A percentile compares a stretch with the other conserved stretches of the same genome.
These are phyloP conservation scores for Tritrichomonas musculus DNA, from an alignment of 208 protist genomes.

Conservation along the genomic window DNA sequence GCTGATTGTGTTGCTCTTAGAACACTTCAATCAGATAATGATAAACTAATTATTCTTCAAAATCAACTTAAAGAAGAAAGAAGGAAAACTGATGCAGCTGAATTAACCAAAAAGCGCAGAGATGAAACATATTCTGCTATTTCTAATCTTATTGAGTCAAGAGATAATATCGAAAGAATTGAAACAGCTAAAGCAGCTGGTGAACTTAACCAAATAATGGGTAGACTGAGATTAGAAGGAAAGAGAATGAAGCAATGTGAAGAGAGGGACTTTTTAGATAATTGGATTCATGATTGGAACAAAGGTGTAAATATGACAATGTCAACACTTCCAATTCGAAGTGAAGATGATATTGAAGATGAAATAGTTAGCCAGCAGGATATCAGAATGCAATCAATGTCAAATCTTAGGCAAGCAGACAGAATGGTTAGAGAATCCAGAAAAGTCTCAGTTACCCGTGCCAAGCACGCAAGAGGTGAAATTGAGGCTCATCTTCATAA, in stretches of 20 bases:
- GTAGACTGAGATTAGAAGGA: background rate
- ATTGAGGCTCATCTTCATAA: background rate
- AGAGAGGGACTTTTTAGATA: background rate
- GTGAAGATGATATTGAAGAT: background rate
- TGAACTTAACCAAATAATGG: background rate
- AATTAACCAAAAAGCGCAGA: background rate
- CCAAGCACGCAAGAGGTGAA: background rate
- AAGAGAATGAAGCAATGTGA: background rate
- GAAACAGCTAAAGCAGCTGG: background rate
- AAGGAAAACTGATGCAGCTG: background rate
- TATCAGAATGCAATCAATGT: background rate
- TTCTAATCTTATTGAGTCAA: background rate
- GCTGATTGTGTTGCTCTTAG: background rate
- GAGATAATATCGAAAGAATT: background rate
- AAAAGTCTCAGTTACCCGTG: background rate
- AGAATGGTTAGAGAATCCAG: background rate
- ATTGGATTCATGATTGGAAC: background rate
- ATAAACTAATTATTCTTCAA: background rate
- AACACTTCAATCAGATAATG: background rate
- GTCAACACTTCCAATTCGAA: background rate
- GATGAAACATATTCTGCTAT: background rate
- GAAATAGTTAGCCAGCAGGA: background rate
- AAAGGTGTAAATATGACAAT: background rate
- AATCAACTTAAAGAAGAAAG: background rate
- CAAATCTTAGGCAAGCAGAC: background rate